Evolutionary conservation across 345 rosid species (phyloP).

Genomic region (Lumnitzera littorea): DNA sequence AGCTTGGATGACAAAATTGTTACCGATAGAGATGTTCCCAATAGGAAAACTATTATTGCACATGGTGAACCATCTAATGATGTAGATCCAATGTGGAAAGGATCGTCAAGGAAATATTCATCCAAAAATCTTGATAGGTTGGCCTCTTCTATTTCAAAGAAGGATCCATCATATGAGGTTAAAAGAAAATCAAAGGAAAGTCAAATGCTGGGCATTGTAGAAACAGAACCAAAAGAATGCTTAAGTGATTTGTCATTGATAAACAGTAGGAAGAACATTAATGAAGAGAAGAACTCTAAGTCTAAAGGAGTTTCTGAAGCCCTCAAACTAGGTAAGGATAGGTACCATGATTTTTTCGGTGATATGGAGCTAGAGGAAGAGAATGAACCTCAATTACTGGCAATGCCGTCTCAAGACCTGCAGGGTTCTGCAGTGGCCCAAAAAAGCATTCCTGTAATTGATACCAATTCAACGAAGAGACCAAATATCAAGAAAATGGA

Average conservation of each 20-base stretch:
- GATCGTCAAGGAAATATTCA: conserved; percentile 11
- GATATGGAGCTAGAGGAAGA: conserved; percentile 53
- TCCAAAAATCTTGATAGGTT: conserved; percentile 27
- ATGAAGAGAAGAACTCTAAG: conserved; percentile 17
- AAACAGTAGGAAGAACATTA: conserved; percentile 40
- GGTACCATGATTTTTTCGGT: conserved; percentile 64
- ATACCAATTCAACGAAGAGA: conserved; percentile 31
- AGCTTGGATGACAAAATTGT: too few relatives aligned
- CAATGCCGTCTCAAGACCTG: conserved; percentile 19
- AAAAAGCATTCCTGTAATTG: conserved; percentile 21
- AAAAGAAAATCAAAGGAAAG: conserved; percentile 43
- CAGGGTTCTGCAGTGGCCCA: conserved; percentile 34
- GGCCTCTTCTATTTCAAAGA: conserved; percentile 36
- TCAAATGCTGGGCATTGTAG: conserved; percentile 26
- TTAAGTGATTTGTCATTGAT: conserved; percentile 26
- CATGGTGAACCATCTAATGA: background rate
- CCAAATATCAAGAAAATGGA: conserved; percentile 23
- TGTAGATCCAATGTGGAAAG: too few relatives aligned
- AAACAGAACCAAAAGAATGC: conserved; percentile 26
- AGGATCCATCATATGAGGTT: conserved; percentile 30
- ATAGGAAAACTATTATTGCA: background rate
- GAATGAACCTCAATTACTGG: conserved; percentile 26
- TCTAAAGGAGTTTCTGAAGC: conserved; percentile 37
- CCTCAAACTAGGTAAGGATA: conserved; percentile 41
- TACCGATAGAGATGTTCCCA: background rate